phyloP scores from a whole-genome alignment of 495 filamentous ascomycete species.

The Hyphodiscus hymeniophilus region DNA sequence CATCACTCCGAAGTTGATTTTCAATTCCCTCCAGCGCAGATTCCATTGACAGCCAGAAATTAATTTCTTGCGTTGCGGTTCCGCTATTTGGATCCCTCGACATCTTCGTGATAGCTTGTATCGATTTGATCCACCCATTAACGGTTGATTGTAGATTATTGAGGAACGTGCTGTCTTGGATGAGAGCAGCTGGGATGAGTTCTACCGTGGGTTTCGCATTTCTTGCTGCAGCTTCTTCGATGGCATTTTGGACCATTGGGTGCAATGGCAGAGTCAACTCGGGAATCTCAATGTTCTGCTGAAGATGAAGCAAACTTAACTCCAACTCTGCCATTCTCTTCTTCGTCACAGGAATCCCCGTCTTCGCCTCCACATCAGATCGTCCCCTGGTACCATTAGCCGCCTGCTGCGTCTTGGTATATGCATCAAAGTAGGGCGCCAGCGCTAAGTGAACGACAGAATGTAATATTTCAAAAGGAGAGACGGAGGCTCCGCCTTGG shows the following conservation, averaged over 20 bases:
- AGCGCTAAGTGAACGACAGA: constrained; percentile 80
- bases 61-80: constrained; percentile 92
- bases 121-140: constrained; percentile 96
- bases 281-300: constrained; percentile 97
- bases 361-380: constrained; percentile 80
- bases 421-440: constrained; percentile 92
- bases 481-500: constrained; percentile 54
- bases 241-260: constrained; percentile 73
- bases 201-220: constrained; percentile 63
- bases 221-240: constrained; percentile 62
- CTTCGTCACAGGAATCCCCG: constrained; percentile 91
- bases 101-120: constrained; percentile 94
- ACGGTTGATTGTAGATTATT: constrained; percentile 91
- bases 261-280: constrained; percentile 78
- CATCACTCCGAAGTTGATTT: constrained; percentile 75
- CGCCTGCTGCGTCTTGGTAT: constrained; percentile 73
- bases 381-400: constrained; percentile 55
- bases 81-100: constrained; percentile 80
- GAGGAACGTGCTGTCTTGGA: constrained; percentile 81
- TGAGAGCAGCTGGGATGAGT: constrained; percentile 57
- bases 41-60: constrained; percentile 97
- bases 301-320: constrained; percentile 77
- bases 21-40: constrained; percentile 84
- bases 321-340: constrained; percentile 92
- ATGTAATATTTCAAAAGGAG: constrained; percentile 87